Evolutionary conservation across 495 filamentous ascomycete species (phyloP), one percentile per base, ranked within the genome.

Genomic region (Penicillium tannophilum): DNA sequence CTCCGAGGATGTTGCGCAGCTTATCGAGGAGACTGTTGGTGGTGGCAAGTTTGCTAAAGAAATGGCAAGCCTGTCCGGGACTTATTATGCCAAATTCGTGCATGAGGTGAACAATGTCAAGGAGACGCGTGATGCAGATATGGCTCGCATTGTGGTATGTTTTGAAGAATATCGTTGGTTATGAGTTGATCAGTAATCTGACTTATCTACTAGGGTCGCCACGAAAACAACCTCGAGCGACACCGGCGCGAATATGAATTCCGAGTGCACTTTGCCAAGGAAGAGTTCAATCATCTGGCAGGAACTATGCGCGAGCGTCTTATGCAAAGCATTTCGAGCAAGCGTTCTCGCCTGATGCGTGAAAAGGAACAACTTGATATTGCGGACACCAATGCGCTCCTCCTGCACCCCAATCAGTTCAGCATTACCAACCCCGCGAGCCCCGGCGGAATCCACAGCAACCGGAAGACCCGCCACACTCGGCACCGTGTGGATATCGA

Each of bases 291-390:
- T 28, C 81, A 87, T 0, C 81, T 98, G n/a, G 79, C 89, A 0
- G 74, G 78, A 16, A 96, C 90, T 5, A 79, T 98, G 24, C 90
- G 91, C 41, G 88, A 95, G 58, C 91, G 94, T 30, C 81, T 98
- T 42, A 86, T 90, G 63, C 87, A 93, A 61, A 84, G 78, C 17
- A 84, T 98, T 51, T 87, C 83, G 14, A 79, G 84, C 33, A 93
- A 93, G 67, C 89, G 90, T 52, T 80, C 82, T 51, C 83, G 89
- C 44, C 76, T 98, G 41, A 84, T 88, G 65, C 87, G 88, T 58
- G 94, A 98, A 63, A 97, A 96, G 68, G 95, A 98, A 61, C 74
- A 86, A 67, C 71, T 95, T 36, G 94, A 98, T 61, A 90, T 97
- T 36, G 84, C 88, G 14, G 95, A 98, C 64, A 88, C 85, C 57